Percentiles rank a stretch among this genome's conserved stretches.
Conservation (phyloP, 2,329 filamentous ascomycete species). For the Aureobasidium sp. region DNA sequence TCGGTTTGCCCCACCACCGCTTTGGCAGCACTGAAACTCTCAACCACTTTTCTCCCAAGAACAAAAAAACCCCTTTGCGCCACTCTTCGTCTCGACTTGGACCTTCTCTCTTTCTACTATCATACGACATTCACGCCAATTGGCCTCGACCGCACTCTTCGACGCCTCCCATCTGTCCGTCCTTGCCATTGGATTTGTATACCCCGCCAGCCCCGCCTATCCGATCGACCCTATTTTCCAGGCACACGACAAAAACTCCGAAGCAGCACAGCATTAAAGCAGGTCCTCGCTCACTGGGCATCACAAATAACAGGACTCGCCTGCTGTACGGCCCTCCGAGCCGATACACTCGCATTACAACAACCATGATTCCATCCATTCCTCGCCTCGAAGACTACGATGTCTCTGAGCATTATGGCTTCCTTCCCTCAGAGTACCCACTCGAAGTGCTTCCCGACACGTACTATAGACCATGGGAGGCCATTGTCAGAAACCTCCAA, state of each 20-base stretch:
- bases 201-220: slow-evolving; percentile 11
- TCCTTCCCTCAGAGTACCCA: slow-evolving; percentile 74
- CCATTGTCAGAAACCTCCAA: slow-evolving; percentile 76
- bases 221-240: slow-evolving; percentile 2
- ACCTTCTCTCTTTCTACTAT: background rate
- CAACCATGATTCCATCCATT: slow-evolving; percentile 35
- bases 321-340: background rate
- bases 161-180: slow-evolving; percentile 9
- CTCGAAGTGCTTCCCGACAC: slow-evolving; percentile 73
- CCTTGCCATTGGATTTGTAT: background rate
- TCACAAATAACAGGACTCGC: background rate
- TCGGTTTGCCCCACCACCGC: slow-evolving; percentile 8
- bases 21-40: background rate
- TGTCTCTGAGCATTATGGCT: slow-evolving; percentile 70
- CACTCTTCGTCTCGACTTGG: background rate
- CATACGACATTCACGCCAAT: background rate
- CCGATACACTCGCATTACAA: background rate
- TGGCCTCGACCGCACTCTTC: background rate
- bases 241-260: slow-evolving; percentile 1
- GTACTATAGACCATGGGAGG: slow-evolving; percentile 95
- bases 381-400: slow-evolving; percentile 64
- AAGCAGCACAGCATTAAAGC: background rate
- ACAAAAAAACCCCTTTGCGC: background rate
- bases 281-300: background rate
- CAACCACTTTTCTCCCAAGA: slow-evolving; percentile 7